A percentile compares a stretch with the other conserved stretches of the same genome.
Conservation (phyloP, 2,329 filamentous ascomycete genomes). For the Lachnellula suecica region DNA sequence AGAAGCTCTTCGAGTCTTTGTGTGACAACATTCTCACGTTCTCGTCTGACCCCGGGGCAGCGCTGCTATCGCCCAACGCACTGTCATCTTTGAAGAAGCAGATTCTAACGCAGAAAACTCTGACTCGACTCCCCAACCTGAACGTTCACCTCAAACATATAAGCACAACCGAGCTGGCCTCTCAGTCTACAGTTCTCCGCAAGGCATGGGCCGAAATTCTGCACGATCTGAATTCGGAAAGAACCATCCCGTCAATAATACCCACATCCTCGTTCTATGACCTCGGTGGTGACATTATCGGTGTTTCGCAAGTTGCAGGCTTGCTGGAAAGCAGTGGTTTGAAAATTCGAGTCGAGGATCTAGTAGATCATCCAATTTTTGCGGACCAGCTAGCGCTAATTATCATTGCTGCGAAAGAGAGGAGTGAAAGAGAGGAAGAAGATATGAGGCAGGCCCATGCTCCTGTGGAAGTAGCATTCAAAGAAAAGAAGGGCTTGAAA, state of each 20-base stretch:
- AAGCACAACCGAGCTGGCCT: not conserved
- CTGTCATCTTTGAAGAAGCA: not conserved
- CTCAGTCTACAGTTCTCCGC: slow-evolving; percentile 3
- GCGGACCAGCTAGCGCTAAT: slow-evolving; percentile 12
- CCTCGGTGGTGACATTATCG: slow-evolving; percentile 14
- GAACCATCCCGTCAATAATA: not conserved
- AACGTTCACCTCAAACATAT: not conserved
- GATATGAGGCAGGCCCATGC: not conserved
- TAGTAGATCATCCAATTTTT: slow-evolving; percentile 12
- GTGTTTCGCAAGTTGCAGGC: slow-evolving; percentile 4
- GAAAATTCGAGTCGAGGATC: slow-evolving; percentile 12
- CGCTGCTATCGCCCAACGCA: slow-evolving; percentile 1
- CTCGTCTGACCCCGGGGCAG: not conserved
- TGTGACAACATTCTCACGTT: slow-evolving; percentile 3
- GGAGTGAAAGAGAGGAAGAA: not conserved
- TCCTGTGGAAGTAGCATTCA: not conserved
- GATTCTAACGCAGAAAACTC: not conserved
- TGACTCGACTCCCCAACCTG: not conserved
- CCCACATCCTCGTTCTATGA: slow-evolving; percentile 7
- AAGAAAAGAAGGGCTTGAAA: not conserved
- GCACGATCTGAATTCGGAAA: not conserved
- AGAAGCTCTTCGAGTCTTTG: slow-evolving; percentile 6
- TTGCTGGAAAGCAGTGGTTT: slow-evolving; percentile 8
- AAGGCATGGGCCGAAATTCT: not conserved
- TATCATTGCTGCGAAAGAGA: not conserved